phyloP scores from a whole-genome alignment of 2,329 filamentous ascomycete genomes.

The Xylaria sp. region DNA sequence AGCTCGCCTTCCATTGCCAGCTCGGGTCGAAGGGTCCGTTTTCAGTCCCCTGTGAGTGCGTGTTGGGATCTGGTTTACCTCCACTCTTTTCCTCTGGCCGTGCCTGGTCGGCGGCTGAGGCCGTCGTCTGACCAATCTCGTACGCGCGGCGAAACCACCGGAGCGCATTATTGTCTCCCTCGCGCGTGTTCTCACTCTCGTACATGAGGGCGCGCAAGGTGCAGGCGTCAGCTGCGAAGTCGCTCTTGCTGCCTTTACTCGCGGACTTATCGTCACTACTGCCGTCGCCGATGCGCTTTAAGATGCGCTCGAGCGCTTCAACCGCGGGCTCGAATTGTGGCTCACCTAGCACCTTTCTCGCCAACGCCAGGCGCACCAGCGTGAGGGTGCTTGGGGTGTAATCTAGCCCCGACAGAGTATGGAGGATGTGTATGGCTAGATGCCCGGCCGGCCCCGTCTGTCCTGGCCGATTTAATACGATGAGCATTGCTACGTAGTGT shows the following conservation, averaged over 20 bases:
- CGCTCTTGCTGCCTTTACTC: slow-evolving; percentile 4
- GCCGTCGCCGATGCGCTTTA: slow-evolving; percentile 41
- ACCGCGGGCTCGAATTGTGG: slow-evolving; percentile 38
- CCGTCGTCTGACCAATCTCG: slow-evolving; percentile 16
- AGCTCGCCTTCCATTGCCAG: slow-evolving; percentile 52
- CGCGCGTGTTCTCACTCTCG: slow-evolving; percentile 28
- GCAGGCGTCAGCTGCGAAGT: slow-evolving; percentile 49
- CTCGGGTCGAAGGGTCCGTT: slow-evolving; percentile 21
- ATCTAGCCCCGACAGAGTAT: slow-evolving; percentile 46
- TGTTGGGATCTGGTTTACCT: not conserved
- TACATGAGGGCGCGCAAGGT: slow-evolving; percentile 51
- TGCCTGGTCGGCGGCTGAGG: not conserved
- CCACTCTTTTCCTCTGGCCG: not conserved
- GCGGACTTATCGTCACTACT: slow-evolving; percentile 19
- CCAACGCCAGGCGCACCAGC: slow-evolving; percentile 41
- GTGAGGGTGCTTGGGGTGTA: slow-evolving; percentile 53
- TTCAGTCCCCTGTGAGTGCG: slow-evolving; percentile 29
- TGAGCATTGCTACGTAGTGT: slow-evolving; percentile 48
- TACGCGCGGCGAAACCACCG: slow-evolving; percentile 46
- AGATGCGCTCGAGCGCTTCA: slow-evolving; percentile 37
- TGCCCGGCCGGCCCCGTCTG: slow-evolving; percentile 10
- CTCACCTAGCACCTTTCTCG: slow-evolving; percentile 1
- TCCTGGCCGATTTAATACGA: slow-evolving; percentile 31
- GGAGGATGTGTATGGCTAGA: slow-evolving; percentile 51
- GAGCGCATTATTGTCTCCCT: slow-evolving; percentile 44